Base-by-base conservation (phyloP, 164 flowering plant species). In the Santalum album region DNA sequence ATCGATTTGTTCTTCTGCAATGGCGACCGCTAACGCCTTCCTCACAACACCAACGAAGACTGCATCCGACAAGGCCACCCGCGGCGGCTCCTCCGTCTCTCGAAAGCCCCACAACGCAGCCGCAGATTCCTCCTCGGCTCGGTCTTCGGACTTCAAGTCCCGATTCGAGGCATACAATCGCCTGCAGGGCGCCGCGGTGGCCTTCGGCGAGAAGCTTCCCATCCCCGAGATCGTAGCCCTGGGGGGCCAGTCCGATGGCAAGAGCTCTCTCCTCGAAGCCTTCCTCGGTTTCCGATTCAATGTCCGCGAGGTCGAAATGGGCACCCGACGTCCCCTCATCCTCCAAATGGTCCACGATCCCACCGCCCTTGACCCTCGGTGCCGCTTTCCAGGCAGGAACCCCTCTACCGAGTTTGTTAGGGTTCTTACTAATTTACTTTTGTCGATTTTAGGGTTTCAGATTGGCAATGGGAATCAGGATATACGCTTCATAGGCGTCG, bases 241-340 rank as follows among this genome's bases (percentile, higher is more conserved):
- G 17, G 99, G 99, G 1, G 99, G 99, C 7, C 99, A 94, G 61
- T 94, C 99, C 12, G 99, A 94, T 58, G 99, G 99, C 15, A 94
- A 94, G 68, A 87, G 96, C 72, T 90, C 99, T 1, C 87, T 46
- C 25, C 49, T 46, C 22, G 22, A 46, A 46, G 49, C 49, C 20
- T 21, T 46, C 25, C 49, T 46, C 15, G 49, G 22, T 15, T 46
- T 46, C 25, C 49, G 22, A 11, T 46, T 46, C 22, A 46, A 46
- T 46, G 49, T 46, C 49, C 49, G 49, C 49, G 49, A 46, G 49
- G 49, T 46, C 49, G 49, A 46, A 14, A 46, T 46, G 49, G 49
- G 49, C 23, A 46, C 49, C 18, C 49, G 49, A 20, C 49, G 22
- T 3, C 49, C 99, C 9, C 85, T 94, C 60, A 82, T 94, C 58